These are phyloP conservation scores for Sindora glabra DNA, from an alignment of 306 rosid species.

Conservation along the genomic window DNA sequence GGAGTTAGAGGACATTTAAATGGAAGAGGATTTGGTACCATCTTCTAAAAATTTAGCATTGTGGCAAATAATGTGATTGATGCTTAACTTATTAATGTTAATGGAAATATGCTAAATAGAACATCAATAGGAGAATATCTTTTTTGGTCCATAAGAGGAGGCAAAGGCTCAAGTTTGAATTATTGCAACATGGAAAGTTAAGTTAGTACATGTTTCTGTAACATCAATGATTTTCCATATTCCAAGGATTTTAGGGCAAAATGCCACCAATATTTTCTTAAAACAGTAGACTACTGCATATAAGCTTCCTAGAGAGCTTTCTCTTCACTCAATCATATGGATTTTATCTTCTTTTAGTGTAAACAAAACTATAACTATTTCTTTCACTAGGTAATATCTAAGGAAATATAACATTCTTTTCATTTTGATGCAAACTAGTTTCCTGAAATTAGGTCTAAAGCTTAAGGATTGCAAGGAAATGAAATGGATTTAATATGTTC, in stretches of 20 bases:
- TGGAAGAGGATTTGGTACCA: slow-evolving; percentile 38
- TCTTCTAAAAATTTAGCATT: slow-evolving; percentile 40
- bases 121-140: slow-evolving; percentile 40
- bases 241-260: slow-evolving; percentile 9
- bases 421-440: slow-evolving; percentile 1
- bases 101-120: slow-evolving; percentile 29
- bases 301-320: not conserved
- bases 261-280: slow-evolving; percentile 16
- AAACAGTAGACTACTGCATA: slow-evolving; percentile 32
- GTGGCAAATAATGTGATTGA: slow-evolving; percentile 42
- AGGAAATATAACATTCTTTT: slow-evolving; percentile 9
- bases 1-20: slow-evolving; percentile 23
- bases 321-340: not conserved
- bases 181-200: slow-evolving; percentile 38
- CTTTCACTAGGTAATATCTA: not conserved
- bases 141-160: slow-evolving; percentile 64
- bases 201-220: slow-evolving; percentile 29
- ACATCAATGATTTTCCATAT: slow-evolving; percentile 25
- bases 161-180: slow-evolving; percentile 54
- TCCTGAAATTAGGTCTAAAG: slow-evolving; percentile 4
- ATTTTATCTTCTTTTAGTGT: not conserved
- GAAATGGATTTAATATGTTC: slow-evolving; percentile 23
- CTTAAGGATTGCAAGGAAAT: not conserved
- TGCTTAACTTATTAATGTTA: slow-evolving; percentile 30
- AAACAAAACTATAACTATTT: not conserved